These are phyloP conservation scores for Lentinula boryana DNA, from an alignment of 768 basidiomycete genomes.

Conservation along the genomic window DNA sequence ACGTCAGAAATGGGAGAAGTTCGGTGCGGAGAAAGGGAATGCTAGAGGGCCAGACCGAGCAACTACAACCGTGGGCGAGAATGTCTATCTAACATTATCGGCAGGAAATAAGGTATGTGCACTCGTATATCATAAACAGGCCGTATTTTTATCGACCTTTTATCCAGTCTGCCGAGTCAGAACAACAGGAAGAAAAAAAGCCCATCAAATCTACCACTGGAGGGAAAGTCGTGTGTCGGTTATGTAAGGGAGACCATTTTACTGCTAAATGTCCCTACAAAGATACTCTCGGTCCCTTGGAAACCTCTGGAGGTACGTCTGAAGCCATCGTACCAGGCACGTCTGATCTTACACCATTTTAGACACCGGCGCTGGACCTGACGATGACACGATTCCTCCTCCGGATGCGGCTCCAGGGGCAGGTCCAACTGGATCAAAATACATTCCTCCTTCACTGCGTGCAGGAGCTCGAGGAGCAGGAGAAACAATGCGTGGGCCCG, in stretches of 20 bases:
- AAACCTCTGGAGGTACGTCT: conserved; percentile 39
- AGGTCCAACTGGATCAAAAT: conserved; percentile 63
- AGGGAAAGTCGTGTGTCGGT: conserved; percentile 85
- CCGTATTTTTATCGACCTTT: background rate
- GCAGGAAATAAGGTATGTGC: conserved; percentile 56
- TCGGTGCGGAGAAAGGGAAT: conserved; percentile 86
- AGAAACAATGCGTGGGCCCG: conserved; percentile 66
- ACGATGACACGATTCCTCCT: conserved; percentile 28
- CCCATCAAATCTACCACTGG: conserved; percentile 70
- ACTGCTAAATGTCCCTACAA: conserved; percentile 99
- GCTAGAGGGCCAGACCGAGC: conserved; percentile 86
- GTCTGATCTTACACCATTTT: background rate
- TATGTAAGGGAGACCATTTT: conserved; percentile 97
- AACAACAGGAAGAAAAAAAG: conserved; percentile 57
- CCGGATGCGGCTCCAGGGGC: conserved; percentile 28
- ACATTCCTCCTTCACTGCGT: conserved; percentile 93
- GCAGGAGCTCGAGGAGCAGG: conserved; percentile 61
- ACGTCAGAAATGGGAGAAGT: conserved; percentile 89
- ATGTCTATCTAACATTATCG: conserved; percentile 38
- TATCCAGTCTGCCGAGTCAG: conserved; percentile 54
- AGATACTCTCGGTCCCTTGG: conserved; percentile 80
- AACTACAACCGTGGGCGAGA: conserved; percentile 85
- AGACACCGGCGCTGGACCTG: conserved; percentile 29
- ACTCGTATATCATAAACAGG: background rate
- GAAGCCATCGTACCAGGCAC: conserved; percentile 10